Base-by-base conservation (phyloP, 2,329 filamentous ascomycete genomes). In the Fusarium palustre region DNA sequence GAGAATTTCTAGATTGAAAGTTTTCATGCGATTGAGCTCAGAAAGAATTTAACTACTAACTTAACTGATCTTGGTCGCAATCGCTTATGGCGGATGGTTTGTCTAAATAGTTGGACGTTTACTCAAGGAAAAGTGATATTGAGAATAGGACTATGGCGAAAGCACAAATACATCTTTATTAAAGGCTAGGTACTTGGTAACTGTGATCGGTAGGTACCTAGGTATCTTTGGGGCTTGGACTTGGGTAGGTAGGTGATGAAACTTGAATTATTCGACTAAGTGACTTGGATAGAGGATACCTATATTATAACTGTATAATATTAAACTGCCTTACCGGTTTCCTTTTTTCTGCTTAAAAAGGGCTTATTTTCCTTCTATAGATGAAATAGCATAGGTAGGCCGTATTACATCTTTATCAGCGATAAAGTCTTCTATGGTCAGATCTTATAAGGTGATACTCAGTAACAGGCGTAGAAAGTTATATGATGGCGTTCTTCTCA, bases 1-100 rank as follows among this genome's bases (percentile, higher is more conserved):
- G 34, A 50, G 49, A 55, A 43, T 31, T 66, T 33, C 46, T 59
- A 55, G 42, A 33, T 42, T 41, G 25, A 11, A 59, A 31, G n/a
- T 16, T 31, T n/a, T 34, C 8, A 28, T 67, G 16, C 22, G 24
- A 59, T 36, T 53, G 24, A 49, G 48, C 41, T 46, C 24, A 5
- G 3, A 36, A 20, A 13, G 18, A 50, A 39, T 18, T 10, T 3
- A 24, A 30, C 48, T 50, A 20, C 11, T 22, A 15, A 39, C 34
- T 50, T 22, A 15, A 39, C 34, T 50, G 18, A 28, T n/a, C 6
- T 49, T 15, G 15, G 31, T 7, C 22, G 22, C 11, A 18, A n/a
- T 31, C 18, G 16, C 31, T 15, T 34, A 16, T 49, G 6, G 22
- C 11, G 7, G 30, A 18, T 38, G 36, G n/a, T n/a, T n/a, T 25